A percentile compares a stretch with the other conserved stretches of the same genome.
Evolutionary conservation across 202 grass and related monocot genomes (phyloP).

Genomic region (Hordeum pubiflorum): DNA sequence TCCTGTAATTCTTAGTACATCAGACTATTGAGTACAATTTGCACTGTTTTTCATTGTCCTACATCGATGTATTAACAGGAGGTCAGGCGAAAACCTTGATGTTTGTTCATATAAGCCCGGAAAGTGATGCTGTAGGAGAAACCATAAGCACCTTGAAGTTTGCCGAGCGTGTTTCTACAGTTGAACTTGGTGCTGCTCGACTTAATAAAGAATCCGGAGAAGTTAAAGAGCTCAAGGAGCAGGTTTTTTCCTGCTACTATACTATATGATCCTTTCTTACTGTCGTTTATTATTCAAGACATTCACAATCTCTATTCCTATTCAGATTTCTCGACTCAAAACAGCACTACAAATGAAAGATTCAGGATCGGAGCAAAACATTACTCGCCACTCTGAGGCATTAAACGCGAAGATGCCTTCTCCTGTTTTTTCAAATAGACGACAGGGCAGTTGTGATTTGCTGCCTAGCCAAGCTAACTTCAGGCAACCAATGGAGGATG

Average conservation of each 20-base stretch:
- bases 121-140: constrained; percentile 85
- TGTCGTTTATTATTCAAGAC: constrained; percentile 6
- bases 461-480: constrained; percentile 53
- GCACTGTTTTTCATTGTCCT: constrained; percentile 5
- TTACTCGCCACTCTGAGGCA: constrained; percentile 37
- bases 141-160: constrained; percentile 97
- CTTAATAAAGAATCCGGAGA: constrained; percentile 94
- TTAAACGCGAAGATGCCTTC: constrained; percentile 50
- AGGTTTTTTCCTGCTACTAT: constrained; percentile 48
- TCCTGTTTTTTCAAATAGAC: constrained; percentile 47
- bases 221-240: constrained; percentile 83
- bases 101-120: constrained; percentile 99
- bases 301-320: constrained; percentile 23
- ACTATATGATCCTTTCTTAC: neutral
- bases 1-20: neutral
- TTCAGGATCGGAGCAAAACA: constrained; percentile 50
- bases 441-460: constrained; percentile 50
- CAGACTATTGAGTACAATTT: neutral
- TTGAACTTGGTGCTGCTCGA: constrained; percentile 93
- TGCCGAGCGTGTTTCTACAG: constrained; percentile 92
- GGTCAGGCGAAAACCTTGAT: constrained; percentile 99
- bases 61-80: constrained; percentile 38
- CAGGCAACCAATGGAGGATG: constrained; percentile 94
- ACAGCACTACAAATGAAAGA: constrained; percentile 74
- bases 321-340: constrained; percentile 77